Conservation (phyloP, 768 basidiomycete species). For the Baorangia bicolor region DNA sequence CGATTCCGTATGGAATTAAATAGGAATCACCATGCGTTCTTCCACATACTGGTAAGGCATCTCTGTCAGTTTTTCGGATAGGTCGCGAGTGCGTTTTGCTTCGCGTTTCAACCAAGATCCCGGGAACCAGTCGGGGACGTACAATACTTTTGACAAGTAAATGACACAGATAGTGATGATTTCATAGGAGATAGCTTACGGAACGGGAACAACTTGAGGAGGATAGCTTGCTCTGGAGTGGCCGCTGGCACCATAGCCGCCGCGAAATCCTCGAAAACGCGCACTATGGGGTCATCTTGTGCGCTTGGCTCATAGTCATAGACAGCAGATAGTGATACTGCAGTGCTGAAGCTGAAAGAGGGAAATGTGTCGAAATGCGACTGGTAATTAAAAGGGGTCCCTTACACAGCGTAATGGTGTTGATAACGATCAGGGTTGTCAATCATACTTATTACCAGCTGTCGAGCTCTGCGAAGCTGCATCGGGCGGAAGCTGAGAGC, state of each 20-base stretch:
- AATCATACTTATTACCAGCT: background rate
- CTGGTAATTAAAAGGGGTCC: background rate
- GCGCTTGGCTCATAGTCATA: slow-evolving; percentile 5
- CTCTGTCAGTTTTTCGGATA: background rate
- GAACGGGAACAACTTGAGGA: slow-evolving; percentile 3
- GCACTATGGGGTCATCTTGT: background rate
- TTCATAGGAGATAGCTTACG: background rate
- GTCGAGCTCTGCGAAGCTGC: slow-evolving; percentile 4
- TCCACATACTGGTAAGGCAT: background rate
- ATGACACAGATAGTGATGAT: background rate
- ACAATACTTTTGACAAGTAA: slow-evolving; percentile 13
- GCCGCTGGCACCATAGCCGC: background rate
- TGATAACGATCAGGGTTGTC: background rate
- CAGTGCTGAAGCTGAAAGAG: background rate
- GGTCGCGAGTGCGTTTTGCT: background rate
- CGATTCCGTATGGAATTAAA: background rate
- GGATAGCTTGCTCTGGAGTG: background rate
- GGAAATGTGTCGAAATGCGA: background rate
- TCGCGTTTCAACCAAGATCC: slow-evolving; percentile 3
- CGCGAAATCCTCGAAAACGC: background rate
- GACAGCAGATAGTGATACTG: background rate
- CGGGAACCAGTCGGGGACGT: slow-evolving; percentile 19
- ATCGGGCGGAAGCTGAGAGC: background rate
- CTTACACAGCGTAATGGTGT: background rate
- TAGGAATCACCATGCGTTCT: background rate